Evolutionary conservation across 148 eudicot species (phyloP).

Genomic region (Heliosperma pusillum): DNA sequence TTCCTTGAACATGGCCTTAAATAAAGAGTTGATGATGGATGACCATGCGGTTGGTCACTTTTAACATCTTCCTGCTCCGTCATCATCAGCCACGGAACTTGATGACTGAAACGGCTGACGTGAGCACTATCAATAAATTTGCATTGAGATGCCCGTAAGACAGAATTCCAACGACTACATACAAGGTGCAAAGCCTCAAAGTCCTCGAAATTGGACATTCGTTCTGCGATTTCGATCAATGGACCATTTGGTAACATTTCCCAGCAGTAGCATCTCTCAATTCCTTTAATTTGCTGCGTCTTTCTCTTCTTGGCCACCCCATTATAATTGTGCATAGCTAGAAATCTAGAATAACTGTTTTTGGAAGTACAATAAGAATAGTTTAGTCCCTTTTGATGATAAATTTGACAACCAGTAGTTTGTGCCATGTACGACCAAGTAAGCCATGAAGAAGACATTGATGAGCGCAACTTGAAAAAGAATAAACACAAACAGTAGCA

Average conservation of each 20-base stretch:
- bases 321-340: neutral
- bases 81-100: constrained; percentile 6
- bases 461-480: too few species aligned
- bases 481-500: too few species aligned
- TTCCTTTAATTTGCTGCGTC: neutral
- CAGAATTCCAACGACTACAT: neutral
- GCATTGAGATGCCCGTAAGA: neutral
- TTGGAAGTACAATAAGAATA: too few species aligned
- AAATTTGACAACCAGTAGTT: too few species aligned
- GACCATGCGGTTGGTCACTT: neutral
- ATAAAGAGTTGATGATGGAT: too few species aligned
- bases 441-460: too few species aligned
- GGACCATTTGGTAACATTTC: constrained; percentile 4
- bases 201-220: neutral
- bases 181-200: neutral
- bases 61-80: neutral
- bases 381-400: too few species aligned
- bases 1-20: neutral
- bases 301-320: neutral
- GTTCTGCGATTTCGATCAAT: constrained; percentile 7
- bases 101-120: neutral
- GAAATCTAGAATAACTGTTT: too few species aligned
- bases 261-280: neutral
- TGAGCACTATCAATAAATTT: neutral
- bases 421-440: too few species aligned